These are phyloP conservation scores for Coprinopsis marcescibilis DNA, from an alignment of 768 basidiomycete genomes.

Conservation along the genomic window DNA sequence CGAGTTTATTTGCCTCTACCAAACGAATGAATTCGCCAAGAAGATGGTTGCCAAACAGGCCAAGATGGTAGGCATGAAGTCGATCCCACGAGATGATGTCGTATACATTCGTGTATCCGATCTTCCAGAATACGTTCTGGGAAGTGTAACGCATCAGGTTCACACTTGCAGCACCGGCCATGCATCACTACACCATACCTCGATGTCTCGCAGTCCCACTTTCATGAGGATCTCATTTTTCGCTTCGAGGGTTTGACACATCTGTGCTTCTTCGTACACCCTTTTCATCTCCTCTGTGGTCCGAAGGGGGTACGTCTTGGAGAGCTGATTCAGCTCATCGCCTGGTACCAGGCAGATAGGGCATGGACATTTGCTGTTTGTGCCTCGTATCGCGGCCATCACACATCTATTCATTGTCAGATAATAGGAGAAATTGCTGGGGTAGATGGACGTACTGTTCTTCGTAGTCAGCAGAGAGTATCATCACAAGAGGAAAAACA, in stretches of 20 bases:
- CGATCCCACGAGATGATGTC: slow-evolving; percentile 31
- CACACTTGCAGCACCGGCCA: not conserved
- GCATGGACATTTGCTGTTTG: slow-evolving; percentile 24
- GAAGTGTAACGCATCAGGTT: slow-evolving; percentile 6
- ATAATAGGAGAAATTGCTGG: not conserved
- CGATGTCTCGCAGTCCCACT: slow-evolving; percentile 17
- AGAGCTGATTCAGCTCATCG: slow-evolving; percentile 14
- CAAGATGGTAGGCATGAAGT: slow-evolving; percentile 29
- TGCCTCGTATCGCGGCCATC: slow-evolving; percentile 30
- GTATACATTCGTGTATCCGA: slow-evolving; percentile 29
- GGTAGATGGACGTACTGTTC: slow-evolving; percentile 37
- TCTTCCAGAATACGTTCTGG: slow-evolving; percentile 37
- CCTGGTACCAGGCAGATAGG: slow-evolving; percentile 28
- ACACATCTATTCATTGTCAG: slow-evolving; percentile 16
- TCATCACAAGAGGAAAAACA: slow-evolving; percentile 32
- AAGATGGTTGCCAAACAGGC: slow-evolving; percentile 29
- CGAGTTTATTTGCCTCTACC: not conserved
- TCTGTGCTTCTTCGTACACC: slow-evolving; percentile 9
- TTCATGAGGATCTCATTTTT: slow-evolving; percentile 17
- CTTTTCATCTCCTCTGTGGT: slow-evolving; percentile 5
- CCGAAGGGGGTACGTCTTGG: not conserved
- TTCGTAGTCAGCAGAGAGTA: slow-evolving; percentile 38
- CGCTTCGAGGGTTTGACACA: slow-evolving; percentile 13
- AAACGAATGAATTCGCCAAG: slow-evolving; percentile 6
- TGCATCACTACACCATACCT: slow-evolving; percentile 16